Evolutionary conservation across 306 rosid species (phyloP).

Genomic region (Mimosa bimucronata): DNA sequence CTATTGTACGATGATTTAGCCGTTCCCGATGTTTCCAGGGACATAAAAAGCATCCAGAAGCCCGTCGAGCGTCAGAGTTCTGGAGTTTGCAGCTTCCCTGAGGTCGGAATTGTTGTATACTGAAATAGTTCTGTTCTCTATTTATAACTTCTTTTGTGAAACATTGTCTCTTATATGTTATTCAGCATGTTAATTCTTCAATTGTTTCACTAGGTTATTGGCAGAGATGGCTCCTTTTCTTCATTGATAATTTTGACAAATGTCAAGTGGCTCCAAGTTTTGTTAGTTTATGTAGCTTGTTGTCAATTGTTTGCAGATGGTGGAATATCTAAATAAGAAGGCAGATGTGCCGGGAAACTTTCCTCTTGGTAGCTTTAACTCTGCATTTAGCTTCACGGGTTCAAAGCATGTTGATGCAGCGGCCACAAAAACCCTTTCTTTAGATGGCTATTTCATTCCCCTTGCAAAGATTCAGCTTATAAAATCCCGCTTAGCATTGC

Average conservation of each 20-base stretch:
- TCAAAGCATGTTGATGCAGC: constrained; percentile 67
- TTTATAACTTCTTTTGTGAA: constrained; percentile 1
- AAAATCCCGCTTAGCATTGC: constrained; percentile 54
- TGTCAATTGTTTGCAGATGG: constrained; percentile 73
- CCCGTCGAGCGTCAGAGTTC: constrained; percentile 60
- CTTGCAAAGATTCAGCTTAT: constrained; percentile 76
- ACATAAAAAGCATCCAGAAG: constrained; percentile 56
- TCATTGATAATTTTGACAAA: background rate
- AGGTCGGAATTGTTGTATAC: constrained; percentile 59
- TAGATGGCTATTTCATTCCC: constrained; percentile 76
- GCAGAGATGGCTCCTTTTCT: background rate
- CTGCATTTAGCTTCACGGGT: constrained; percentile 90
- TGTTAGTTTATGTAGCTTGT: constrained; percentile 1
- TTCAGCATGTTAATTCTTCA: constrained; percentile 9
- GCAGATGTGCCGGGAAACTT: constrained; percentile 62
- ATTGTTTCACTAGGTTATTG: background rate
- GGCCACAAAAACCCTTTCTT: constrained; percentile 70
- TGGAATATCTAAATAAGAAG: constrained; percentile 74
- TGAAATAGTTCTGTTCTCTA: background rate
- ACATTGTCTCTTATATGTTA: background rate
- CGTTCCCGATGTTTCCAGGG: constrained; percentile 73
- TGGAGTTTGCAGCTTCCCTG: constrained; percentile 72
- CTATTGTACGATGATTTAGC: constrained; percentile 63
- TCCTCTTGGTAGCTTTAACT: constrained; percentile 85
- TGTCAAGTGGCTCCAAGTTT: background rate